Evolutionary conservation across 2,329 filamentous ascomycete genomes (phyloP), one percentile per base, ranked within the genome.

Genomic region (Talaromyces sp.): DNA sequence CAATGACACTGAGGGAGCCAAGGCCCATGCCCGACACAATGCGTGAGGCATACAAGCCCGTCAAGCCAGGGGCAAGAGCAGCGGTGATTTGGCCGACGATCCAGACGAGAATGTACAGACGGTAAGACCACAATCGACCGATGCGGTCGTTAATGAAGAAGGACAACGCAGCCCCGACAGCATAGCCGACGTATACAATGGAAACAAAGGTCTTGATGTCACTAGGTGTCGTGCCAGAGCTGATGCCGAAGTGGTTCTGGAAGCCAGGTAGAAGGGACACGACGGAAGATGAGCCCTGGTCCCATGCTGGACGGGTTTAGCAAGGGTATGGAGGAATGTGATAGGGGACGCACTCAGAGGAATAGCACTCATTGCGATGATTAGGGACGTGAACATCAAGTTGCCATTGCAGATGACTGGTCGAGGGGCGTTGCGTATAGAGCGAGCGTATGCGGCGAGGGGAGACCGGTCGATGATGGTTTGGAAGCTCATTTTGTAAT

Each of bases 111-210:
- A 70, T 70, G 65, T 79, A 79, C 1, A 78, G 61, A 0, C 77
- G 70, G 9, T 70, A 68, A 0, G 75, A 74, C 76, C 75, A 77
- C 25, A 75, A 64, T 1, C 77, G 71, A 1, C 77, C 77, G 53
- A 78, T 70, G 10, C 70, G 66, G 59, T 78, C 66, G 64, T 76
- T 76, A 62, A 77, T 58, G 62, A 76, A 72, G 64, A 73, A 77
- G 11, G 73, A 73, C 5, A 72, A 57, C 11, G 57, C 62, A 11
- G 73, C 68, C 0, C 72, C 72, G 4, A 71, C 57, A 11, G 66
- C 72, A 30, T 60, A 62, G 4, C 70, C 70, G 39, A 77, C 62
- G 61, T 75, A 68, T 51, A 72, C 68, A 54, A 77, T 61, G 2
- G 75, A 77, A 53, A 78, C 67, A 62, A 75, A 30, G 11, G 17